phyloP scores from a whole-genome alignment of 1,139 yeast species.

The Zygosaccharomyces sapae region DNA sequence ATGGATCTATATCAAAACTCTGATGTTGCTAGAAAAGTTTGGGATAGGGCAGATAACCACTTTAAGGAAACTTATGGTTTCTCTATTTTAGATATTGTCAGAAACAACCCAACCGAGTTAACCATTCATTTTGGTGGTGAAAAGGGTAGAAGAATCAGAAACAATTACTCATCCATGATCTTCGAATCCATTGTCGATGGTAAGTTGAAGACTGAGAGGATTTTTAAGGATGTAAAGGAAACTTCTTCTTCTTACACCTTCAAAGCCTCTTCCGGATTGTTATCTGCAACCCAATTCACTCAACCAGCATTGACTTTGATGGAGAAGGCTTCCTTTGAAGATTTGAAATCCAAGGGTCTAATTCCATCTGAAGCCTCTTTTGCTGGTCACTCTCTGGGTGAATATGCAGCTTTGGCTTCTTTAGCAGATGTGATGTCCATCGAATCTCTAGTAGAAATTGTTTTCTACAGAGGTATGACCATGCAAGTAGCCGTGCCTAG shows the following conservation, averaged over 20 bases:
- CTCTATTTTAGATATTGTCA: constrained; percentile 92
- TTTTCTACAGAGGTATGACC: constrained; percentile 99
- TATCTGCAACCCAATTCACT: constrained; percentile 97
- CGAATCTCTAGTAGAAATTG: constrained; percentile 95
- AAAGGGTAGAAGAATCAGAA: constrained; percentile 91
- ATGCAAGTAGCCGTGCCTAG: constrained; percentile 99
- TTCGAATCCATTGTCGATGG: constrained; percentile 93
- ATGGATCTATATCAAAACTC: constrained; percentile 94
- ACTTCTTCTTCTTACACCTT: constrained; percentile 81
- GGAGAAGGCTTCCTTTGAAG: constrained; percentile 99
- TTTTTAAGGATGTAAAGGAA: constrained; percentile 85
- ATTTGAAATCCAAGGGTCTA: constrained; percentile 91
- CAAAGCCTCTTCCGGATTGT: constrained; percentile 88
- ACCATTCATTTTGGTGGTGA: constrained; percentile 98
- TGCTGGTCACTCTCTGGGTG: constrained; percentile 99
- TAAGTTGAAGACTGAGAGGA: constrained; percentile 81
- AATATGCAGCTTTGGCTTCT: constrained; percentile 94
- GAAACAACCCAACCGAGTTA: constrained; percentile 90
- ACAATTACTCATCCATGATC: constrained; percentile 94
- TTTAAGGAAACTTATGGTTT: constrained; percentile 93
- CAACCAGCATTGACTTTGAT: constrained; percentile 98
- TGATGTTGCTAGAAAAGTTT: constrained; percentile 87
- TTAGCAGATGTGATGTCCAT: constrained; percentile 98
- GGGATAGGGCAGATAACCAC: constrained; percentile 97
- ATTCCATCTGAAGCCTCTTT: constrained; percentile 91